Percentiles rank a stretch among this genome's conserved stretches.
Conservation (phyloP, 805 yeast genomes). For the Kluyveromyces dobzhanskii region DNA sequence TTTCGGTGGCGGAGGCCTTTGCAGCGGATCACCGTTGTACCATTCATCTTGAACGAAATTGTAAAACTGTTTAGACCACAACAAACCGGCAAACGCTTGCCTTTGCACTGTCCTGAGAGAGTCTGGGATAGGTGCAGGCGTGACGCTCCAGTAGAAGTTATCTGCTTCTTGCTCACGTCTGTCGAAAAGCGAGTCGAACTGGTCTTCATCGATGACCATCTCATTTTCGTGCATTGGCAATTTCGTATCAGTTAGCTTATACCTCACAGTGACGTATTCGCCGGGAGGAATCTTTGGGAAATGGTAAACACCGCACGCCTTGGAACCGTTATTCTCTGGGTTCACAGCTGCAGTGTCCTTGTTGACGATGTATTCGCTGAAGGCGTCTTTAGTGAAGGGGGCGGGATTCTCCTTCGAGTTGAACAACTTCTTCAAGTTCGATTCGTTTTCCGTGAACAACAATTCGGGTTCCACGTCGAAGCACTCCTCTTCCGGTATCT, state of each 20-base stretch:
- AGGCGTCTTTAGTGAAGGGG: constrained; percentile 75
- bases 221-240: constrained; percentile 26
- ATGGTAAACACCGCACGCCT: constrained; percentile 74
- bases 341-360: constrained; percentile 54
- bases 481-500: constrained; percentile 3
- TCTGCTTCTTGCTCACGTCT: constrained; percentile 83
- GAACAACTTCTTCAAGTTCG: constrained; percentile 64
- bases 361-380: constrained; percentile 73
- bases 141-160: constrained; percentile 80
- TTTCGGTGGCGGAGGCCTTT: constrained; percentile 67
- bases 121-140: constrained; percentile 77
- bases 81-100: constrained; percentile 88
- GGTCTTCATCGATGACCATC: constrained; percentile 57
- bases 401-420: constrained; percentile 47
- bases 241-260: constrained; percentile 46
- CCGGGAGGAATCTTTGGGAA: constrained; percentile 80
- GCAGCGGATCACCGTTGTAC: constrained; percentile 76
- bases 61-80: constrained; percentile 91
- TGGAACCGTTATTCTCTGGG: constrained; percentile 68
- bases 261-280: constrained; percentile 78
- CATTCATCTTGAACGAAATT: constrained; percentile 80
- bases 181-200: constrained; percentile 59
- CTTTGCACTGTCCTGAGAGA: constrained; percentile 77
- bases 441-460: constrained; percentile 83
- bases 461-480: constrained; percentile 68